These are phyloP conservation scores for Sporothrix dimorphospora DNA, from an alignment of 2,329 filamentous ascomycete species.

Conservation along the genomic window DNA sequence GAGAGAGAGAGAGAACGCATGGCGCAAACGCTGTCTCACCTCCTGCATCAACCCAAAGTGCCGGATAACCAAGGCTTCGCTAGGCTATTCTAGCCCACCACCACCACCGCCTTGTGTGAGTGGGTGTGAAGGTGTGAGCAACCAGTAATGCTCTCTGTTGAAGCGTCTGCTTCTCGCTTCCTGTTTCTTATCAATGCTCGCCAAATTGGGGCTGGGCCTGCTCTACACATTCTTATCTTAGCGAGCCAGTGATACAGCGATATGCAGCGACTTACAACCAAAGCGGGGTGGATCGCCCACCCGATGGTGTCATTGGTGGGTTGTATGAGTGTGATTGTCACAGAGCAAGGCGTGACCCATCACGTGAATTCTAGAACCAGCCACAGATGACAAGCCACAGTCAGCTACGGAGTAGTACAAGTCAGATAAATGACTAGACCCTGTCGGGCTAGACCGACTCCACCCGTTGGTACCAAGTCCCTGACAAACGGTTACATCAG, in stretches of 20 bases:
- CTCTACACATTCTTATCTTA: not conserved
- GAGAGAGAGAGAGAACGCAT: not conserved
- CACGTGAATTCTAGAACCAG: slow-evolving; percentile 24
- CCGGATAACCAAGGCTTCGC: not conserved
- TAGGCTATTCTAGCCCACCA: not conserved
- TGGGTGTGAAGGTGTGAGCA: not conserved
- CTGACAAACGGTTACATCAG: slow-evolving; percentile 32
- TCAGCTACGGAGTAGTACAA: not conserved
- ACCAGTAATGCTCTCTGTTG: not conserved
- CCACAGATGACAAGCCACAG: slow-evolving; percentile 20
- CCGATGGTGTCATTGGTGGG: slow-evolving; percentile 8
- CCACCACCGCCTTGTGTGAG: not conserved
- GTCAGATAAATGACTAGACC: not conserved
- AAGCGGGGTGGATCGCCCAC: not conserved
- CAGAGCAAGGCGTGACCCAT: not conserved
- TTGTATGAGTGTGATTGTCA: not conserved
- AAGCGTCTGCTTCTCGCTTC: not conserved
- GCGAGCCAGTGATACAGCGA: not conserved
- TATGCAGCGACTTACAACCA: not conserved
- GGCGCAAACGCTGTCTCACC: slow-evolving; percentile 1
- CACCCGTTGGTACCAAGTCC: no score
- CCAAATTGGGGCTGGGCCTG: slow-evolving; percentile 5
- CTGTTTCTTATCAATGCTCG: slow-evolving; percentile 3
- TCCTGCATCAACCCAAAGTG: not conserved
- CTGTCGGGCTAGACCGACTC: not conserved